phyloP scores from a whole-genome alignment of 257 asterid genomes.

The Jacaranda mimosifolia region DNA sequence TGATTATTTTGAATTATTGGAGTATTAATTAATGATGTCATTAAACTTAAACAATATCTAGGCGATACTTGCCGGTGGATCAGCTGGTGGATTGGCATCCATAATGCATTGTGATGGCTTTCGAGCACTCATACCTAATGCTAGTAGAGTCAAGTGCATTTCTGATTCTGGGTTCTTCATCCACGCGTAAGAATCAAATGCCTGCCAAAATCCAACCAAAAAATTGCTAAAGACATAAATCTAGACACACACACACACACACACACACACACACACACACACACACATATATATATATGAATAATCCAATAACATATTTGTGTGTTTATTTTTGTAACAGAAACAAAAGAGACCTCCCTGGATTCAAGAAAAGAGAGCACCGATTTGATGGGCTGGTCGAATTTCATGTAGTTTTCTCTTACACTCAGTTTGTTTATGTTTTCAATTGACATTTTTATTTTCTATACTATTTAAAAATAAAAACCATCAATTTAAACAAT shows the following conservation, averaged over 20 bases:
- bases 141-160: conserved; percentile 35
- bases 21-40: not conserved
- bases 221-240: not conserved
- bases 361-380: not conserved
- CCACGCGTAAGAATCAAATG: not conserved
- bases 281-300: too few species aligned
- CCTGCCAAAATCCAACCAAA: not conserved
- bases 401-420: not conserved
- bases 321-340: not conserved
- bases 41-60: not conserved
- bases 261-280: too few species aligned
- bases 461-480: too few species aligned
- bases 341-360: not conserved
- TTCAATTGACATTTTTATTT: not conserved
- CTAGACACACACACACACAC: too few species aligned
- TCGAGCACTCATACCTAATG: conserved; percentile 15
- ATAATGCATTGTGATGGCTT: conserved; percentile 39
- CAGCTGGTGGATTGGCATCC: conserved; percentile 39
- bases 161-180: not conserved
- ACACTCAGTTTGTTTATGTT: not conserved
- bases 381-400: not conserved
- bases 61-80: conserved; percentile 40
- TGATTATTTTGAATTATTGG: too few species aligned
- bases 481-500: too few species aligned
- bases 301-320: not conserved